phyloP scores from a whole-genome alignment of 2,329 filamentous ascomycete genomes.

The Magnaporthales sp. region DNA sequence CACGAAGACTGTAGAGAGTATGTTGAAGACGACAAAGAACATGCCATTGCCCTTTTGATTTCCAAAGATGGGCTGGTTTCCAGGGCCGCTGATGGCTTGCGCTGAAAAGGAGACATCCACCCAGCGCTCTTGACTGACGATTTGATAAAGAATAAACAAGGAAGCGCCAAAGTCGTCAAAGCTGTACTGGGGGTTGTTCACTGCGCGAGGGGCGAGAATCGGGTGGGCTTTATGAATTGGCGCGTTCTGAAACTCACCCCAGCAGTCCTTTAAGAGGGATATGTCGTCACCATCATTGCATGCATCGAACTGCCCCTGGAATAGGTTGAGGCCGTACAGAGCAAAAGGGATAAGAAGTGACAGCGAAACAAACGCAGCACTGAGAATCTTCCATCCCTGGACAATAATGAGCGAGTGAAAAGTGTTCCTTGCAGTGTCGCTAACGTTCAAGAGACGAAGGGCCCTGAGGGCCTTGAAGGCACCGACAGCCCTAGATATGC shows the following conservation, averaged over 20 bases:
- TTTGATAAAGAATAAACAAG: slow-evolving; percentile 94
- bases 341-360: slow-evolving; percentile 94
- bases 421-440: slow-evolving; percentile 88
- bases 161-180: slow-evolving; percentile 95
- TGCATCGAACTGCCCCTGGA: slow-evolving; percentile 67
- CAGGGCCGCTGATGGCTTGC: slow-evolving; percentile 71
- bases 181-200: slow-evolving; percentile 73
- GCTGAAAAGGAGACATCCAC: slow-evolving; percentile 81
- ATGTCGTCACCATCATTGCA: slow-evolving; percentile 69
- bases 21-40: slow-evolving; percentile 94
- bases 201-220: slow-evolving; percentile 73
- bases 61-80: slow-evolving; percentile 62
- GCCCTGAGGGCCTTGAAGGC: slow-evolving; percentile 96
- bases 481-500: slow-evolving; percentile 81
- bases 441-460: slow-evolving; percentile 84
- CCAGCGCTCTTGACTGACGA: slow-evolving; percentile 98
- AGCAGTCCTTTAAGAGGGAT: slow-evolving; percentile 61
- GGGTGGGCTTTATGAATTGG: slow-evolving; percentile 71
- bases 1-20: slow-evolving; percentile 92
- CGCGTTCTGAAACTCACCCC: slow-evolving; percentile 69
- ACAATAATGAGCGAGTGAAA: slow-evolving; percentile 95
- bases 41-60: slow-evolving; percentile 75
- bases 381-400: slow-evolving; percentile 88
- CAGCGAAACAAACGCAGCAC: slow-evolving; percentile 86
- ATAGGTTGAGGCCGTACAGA: slow-evolving; percentile 90